Conservation (phyloP, 1,284 basidiomycete genomes). For the Irpex rosettiformis region DNA sequence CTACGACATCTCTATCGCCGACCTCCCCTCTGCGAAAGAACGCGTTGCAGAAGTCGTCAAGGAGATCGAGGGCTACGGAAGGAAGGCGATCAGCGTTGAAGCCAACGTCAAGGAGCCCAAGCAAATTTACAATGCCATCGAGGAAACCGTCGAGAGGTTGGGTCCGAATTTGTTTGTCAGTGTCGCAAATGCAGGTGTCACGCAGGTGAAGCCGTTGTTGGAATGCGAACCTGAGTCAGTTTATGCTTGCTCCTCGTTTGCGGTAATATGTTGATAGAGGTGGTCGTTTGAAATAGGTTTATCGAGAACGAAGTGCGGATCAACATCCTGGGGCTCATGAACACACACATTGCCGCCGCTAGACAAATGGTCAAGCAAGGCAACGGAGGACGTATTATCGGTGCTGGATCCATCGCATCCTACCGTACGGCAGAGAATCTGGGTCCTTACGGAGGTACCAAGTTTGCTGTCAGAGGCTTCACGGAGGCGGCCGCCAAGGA, state of each 20-base stretch:
- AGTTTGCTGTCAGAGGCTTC: conserved; percentile 40
- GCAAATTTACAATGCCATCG: conserved; percentile 32
- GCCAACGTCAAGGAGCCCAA: conserved; percentile 30
- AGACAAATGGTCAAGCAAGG: conserved; percentile 42
- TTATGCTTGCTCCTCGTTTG: conserved; percentile 2
- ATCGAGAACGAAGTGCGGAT: conserved; percentile 32
- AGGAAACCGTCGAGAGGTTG: conserved; percentile 30
- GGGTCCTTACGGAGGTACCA: conserved; percentile 34
- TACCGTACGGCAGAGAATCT: conserved; percentile 33
- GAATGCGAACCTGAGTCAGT: conserved; percentile 32
- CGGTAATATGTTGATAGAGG: no score
- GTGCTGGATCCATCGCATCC: conserved; percentile 32
- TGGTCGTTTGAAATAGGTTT: no score
- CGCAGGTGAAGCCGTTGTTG: conserved; percentile 28
- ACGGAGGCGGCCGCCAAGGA: conserved; percentile 37
- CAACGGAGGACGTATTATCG: conserved; percentile 37
- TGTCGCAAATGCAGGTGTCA: conserved; percentile 40
- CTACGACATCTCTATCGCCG: conserved; percentile 36
- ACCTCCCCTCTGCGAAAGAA: conserved; percentile 29
- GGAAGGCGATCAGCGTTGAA: conserved; percentile 28
- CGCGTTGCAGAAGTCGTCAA: conserved; percentile 29
- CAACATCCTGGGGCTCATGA: conserved; percentile 33
- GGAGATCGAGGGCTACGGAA: conserved; percentile 31
- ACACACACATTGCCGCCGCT: conserved; percentile 36
- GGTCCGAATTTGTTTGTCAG: conserved; percentile 32